These are phyloP conservation scores for Syncephalis fuscata DNA, from an alignment of 371 early-diverging fungal genomes.

Conservation along the genomic window DNA sequence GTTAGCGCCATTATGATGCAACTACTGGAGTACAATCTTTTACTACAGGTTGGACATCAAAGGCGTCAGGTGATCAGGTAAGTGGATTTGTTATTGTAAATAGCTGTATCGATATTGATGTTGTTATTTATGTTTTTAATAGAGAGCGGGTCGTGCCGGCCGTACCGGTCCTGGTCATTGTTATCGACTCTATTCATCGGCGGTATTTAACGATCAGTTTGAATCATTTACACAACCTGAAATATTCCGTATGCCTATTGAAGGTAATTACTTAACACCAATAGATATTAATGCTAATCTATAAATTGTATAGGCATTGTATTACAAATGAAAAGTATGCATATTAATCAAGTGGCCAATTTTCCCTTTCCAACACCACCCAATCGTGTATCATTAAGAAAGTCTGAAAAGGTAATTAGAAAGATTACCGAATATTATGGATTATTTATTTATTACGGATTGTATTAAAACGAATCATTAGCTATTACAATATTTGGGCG, in stretches of 20 bases:
- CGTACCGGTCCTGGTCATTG: constrained; percentile 95
- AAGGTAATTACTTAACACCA: constrained; percentile 19
- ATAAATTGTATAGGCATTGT: constrained; percentile 37
- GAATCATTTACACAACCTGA: constrained; percentile 78
- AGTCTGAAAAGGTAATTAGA: constrained; percentile 34
- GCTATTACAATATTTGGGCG: constrained; percentile 51
- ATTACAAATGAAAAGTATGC: constrained; percentile 91
- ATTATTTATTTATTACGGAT: no score
- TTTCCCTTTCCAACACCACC: constrained; percentile 96
- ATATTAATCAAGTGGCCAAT: constrained; percentile 79
- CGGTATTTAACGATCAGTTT: constrained; percentile 87
- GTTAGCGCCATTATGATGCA: constrained; percentile 42
- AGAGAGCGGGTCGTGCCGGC: constrained; percentile 98
- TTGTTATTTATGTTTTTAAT: constrained; percentile 10
- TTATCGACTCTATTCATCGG: constrained; percentile 91
- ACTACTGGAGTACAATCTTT: constrained; percentile 76
- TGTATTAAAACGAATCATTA: no score
- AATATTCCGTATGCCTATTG: constrained; percentile 89
- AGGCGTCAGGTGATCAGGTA: constrained; percentile 75
- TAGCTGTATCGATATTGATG: no score
- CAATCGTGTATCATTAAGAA: constrained; percentile 32
- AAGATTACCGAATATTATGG: background rate
- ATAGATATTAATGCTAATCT: background rate
- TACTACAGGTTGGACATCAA: constrained; percentile 83
- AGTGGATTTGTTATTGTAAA: background rate